Evolutionary conservation across 2,329 filamentous ascomycete species (phyloP).

Genomic region (Talaromyces islandicus): DNA sequence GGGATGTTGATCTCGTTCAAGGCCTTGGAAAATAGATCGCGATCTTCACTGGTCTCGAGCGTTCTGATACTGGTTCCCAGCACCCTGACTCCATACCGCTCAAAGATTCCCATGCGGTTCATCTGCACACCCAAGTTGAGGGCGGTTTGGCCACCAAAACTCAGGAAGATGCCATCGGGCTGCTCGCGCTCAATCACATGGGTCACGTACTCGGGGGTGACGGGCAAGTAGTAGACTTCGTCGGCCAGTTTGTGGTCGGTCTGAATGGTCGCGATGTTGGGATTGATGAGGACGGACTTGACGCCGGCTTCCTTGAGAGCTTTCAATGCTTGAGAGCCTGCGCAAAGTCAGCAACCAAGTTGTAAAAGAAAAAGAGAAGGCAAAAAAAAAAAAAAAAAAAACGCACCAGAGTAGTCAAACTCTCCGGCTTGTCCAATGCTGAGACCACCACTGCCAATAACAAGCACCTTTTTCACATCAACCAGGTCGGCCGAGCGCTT

Average conservation of each 20-base stretch:
- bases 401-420: slow-evolving; percentile 92
- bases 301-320: slow-evolving; percentile 94
- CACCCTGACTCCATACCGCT: slow-evolving; percentile 91
- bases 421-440: slow-evolving; percentile 97
- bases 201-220: slow-evolving; percentile 94
- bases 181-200: slow-evolving; percentile 95
- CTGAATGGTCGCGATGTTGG: slow-evolving; percentile 97
- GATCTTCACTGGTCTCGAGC: slow-evolving; percentile 88
- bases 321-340: slow-evolving; percentile 92
- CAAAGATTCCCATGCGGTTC: slow-evolving; percentile 91
- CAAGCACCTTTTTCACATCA: slow-evolving; percentile 92
- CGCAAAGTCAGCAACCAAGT: background rate
- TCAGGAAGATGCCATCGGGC: slow-evolving; percentile 94
- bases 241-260: slow-evolving; percentile 94
- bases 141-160: slow-evolving; percentile 94
- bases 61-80: slow-evolving; percentile 93
- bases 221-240: slow-evolving; percentile 96
- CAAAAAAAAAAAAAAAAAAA: background rate
- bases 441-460: slow-evolving; percentile 91
- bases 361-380: background rate
- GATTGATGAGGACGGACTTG: slow-evolving; percentile 87
- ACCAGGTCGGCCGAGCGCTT: slow-evolving; percentile 70
- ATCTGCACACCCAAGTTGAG: slow-evolving; percentile 96
- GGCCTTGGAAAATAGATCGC: slow-evolving; percentile 92
- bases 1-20: slow-evolving; percentile 96